These are phyloP conservation scores for Nannochloropsis salina DNA, from an alignment of 108 stramenopile genomes.

Conservation along the genomic window DNA sequence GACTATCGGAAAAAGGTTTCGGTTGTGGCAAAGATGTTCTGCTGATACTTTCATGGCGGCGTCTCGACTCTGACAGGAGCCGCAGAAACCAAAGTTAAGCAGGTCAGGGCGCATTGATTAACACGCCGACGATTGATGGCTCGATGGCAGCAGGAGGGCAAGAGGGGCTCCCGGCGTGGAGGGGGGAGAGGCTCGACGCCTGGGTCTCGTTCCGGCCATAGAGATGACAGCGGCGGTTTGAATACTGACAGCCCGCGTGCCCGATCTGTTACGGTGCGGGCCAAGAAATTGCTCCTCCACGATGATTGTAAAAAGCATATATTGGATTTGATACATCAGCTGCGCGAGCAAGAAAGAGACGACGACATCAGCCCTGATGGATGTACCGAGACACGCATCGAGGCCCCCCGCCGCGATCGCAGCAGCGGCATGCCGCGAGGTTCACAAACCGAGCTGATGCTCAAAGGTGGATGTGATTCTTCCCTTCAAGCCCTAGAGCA, in stretches of 20 bases:
- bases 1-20: too few species aligned
- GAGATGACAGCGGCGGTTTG: neutral
- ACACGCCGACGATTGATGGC: too few species aligned
- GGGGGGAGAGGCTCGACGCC: too few species aligned
- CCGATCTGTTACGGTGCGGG: slow-evolving; percentile 17
- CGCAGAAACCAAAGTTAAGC: too few species aligned
- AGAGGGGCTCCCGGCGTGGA: too few species aligned
- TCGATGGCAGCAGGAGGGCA: too few species aligned
- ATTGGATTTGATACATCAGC: slow-evolving; percentile 36
- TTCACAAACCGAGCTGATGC: neutral
- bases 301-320: slow-evolving; percentile 30
- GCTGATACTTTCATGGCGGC: too few species aligned
- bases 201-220: too few species aligned
- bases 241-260: neutral
- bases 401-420: neutral
- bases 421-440: slow-evolving; percentile 11
- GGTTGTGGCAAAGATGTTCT: too few species aligned
- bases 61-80: too few species aligned
- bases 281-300: slow-evolving; percentile 33
- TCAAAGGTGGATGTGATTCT: neutral
- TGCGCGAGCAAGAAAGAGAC: slow-evolving; percentile 26
- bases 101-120: too few species aligned
- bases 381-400: too few species aligned
- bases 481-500: neutral
- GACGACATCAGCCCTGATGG: neutral